A percentile compares a stretch with the other conserved stretches of the same genome.
Conservation (phyloP, 768 basidiomycete genomes). For the Lentinula aciculospora region DNA sequence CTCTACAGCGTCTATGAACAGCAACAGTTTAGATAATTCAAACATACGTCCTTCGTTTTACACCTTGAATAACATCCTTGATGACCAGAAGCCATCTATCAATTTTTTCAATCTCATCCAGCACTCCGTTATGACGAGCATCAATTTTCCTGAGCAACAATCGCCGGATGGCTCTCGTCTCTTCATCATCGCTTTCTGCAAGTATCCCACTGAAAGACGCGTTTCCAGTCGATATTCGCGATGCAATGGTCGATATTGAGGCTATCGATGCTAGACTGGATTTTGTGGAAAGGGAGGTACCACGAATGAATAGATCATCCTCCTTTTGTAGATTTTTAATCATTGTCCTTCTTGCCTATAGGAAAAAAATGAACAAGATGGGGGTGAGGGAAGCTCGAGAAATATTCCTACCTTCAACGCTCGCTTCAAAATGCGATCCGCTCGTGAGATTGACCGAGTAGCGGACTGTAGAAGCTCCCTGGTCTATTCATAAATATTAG, state of each 20-base stretch:
- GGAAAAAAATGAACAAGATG: conserved; percentile 5
- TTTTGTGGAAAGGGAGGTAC: conserved; percentile 26
- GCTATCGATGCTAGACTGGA: conserved; percentile 37
- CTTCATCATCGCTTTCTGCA: conserved; percentile 57
- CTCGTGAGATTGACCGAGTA: conserved; percentile 49
- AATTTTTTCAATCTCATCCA: conserved; percentile 59
- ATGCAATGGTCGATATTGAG: conserved; percentile 34
- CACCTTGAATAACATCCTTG: conserved; percentile 55
- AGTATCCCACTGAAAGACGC: conserved; percentile 45
- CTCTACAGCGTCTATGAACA: not conserved
- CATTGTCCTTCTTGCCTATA: conserved; percentile 42
- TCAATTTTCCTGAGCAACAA: conserved; percentile 65
- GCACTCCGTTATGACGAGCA: conserved; percentile 45
- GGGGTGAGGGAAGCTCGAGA: not conserved
- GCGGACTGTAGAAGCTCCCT: conserved; percentile 51
- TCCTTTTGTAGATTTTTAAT: conserved; percentile 35
- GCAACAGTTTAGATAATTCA: not conserved
- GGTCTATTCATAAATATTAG: conserved; percentile 30
- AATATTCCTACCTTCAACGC: conserved; percentile 45
- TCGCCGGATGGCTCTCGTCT: conserved; percentile 54
- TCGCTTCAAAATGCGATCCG: conserved; percentile 50
- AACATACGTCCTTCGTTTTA: conserved; percentile 40
- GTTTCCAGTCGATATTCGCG: conserved; percentile 29
- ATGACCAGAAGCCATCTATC: conserved; percentile 58
- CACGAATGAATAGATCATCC: conserved; percentile 16